Conservation (phyloP, 2,329 filamentous ascomycete species). For the Tolypocladium inflatum region DNA sequence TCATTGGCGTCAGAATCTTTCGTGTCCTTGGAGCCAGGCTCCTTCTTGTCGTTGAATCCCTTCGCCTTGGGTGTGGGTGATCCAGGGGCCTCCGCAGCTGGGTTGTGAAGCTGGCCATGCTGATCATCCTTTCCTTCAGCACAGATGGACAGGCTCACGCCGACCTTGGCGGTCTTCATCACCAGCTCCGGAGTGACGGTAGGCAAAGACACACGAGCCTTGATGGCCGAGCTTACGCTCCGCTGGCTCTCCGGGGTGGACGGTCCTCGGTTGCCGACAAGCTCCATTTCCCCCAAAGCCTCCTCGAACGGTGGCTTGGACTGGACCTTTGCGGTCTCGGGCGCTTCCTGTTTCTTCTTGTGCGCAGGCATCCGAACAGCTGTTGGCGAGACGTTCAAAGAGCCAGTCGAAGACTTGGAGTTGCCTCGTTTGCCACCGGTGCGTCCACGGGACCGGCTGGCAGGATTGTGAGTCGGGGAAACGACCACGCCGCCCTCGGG, state of each 20-base stretch:
- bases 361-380: neutral
- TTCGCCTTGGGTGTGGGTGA: slow-evolving; percentile 1
- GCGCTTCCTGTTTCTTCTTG: neutral
- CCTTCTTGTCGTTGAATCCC: neutral
- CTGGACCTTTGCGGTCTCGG: slow-evolving; percentile 8
- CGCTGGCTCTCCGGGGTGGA: slow-evolving; percentile 4
- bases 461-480: neutral
- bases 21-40: no score
- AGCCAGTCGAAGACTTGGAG: neutral
- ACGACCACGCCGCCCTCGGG: neutral
- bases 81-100: neutral
- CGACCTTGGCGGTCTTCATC: neutral
- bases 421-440: neutral
- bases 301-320: slow-evolving; percentile 21
- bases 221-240: slow-evolving; percentile 3
- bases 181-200: neutral
- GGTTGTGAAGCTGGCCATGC: neutral
- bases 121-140: neutral
- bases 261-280: neutral
- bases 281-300: slow-evolving; percentile 6
- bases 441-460: neutral
- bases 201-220: slow-evolving; percentile 13
- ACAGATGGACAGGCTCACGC: neutral
- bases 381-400: neutral
- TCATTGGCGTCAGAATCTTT: no score